Percentiles rank a stretch among this genome's conserved stretches.
These are phyloP conservation scores for Phalaenopsis equestris DNA, from an alignment of 106 monocot species.

Conservation along the genomic window DNA sequence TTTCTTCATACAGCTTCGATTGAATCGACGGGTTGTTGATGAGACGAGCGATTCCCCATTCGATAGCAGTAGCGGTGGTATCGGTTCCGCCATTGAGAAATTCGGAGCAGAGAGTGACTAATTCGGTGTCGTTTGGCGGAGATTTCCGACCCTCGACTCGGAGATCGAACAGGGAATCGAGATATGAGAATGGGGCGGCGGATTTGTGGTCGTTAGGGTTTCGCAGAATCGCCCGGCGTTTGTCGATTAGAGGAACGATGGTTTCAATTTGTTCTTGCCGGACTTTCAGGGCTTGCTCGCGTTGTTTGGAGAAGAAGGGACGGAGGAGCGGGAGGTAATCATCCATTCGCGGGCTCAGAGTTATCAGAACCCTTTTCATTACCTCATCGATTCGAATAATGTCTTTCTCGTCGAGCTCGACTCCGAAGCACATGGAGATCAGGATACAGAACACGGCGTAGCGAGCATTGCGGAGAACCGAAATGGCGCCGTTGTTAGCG, in stretches of 20 bases:
- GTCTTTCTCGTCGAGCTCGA: conserved; percentile 54
- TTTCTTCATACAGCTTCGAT: conserved; percentile 43
- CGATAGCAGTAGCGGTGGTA: conserved; percentile 88
- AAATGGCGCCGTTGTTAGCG: conserved; percentile 41
- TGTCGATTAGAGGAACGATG: conserved; percentile 50
- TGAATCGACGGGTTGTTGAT: conserved; percentile 63
- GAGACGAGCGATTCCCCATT: conserved; percentile 77
- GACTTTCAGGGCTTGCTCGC: conserved; percentile 30
- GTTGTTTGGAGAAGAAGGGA: conserved; percentile 56
- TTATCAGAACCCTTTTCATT: conserved; percentile 68
- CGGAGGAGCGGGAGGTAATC: conserved; percentile 76
- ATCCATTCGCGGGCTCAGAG: conserved; percentile 51
- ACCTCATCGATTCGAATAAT: conserved; percentile 47
- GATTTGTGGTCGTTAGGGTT: conserved; percentile 12
- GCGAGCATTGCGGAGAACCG: conserved; percentile 80
- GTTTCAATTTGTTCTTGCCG: conserved; percentile 44
- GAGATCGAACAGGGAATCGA: conserved; percentile 80
- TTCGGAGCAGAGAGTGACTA: conserved; percentile 80
- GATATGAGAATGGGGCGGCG: conserved; percentile 62
- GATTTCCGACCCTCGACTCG: conserved; percentile 50
- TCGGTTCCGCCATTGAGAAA: conserved; percentile 89
- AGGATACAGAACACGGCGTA: conserved; percentile 91
- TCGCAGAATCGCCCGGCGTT: conserved; percentile 33
- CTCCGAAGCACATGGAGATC: conserved; percentile 78
- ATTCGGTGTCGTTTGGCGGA: conserved; percentile 48